Conservation (phyloP, 192 early-diverging fungal genomes). For the Neocallimastix lanati region DNA sequence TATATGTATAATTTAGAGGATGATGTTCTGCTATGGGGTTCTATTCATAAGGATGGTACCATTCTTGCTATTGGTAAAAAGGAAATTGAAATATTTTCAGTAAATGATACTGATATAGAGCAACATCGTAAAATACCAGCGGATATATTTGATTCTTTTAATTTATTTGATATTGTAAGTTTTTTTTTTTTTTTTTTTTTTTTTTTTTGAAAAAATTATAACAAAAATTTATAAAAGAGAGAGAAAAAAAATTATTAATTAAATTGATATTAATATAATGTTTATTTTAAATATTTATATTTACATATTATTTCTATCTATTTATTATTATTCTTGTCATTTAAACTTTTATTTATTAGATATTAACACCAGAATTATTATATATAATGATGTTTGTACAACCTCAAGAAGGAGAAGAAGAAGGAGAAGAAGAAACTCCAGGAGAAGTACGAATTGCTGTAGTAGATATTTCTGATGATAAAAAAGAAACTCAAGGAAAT, state of each 20-base stretch:
- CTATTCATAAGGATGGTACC: background rate
- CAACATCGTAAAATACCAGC: background rate
- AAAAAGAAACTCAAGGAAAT: too few species aligned
- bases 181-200: too few species aligned
- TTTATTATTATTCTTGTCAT: too few species aligned
- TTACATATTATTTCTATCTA: too few species aligned
- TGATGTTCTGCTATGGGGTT: background rate
- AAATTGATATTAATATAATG: too few species aligned
- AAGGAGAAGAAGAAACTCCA: too few species aligned
- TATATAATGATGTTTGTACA: background rate
- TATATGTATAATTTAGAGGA: background rate
- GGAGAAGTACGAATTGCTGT: background rate
- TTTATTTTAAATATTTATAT: too few species aligned
- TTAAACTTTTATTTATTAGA: background rate
- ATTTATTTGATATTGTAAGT: background rate
- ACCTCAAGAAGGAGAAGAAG: background rate
- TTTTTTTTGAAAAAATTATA: too few species aligned
- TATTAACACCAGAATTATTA: background rate
- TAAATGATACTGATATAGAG: background rate
- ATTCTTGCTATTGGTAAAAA: background rate
- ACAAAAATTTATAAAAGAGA: too few species aligned
- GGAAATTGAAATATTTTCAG: background rate
- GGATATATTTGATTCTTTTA: background rate
- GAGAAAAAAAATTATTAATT: too few species aligned
- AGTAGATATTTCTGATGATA: background rate